A percentile compares a stretch with the other conserved stretches of the same genome.
These are phyloP conservation scores for Choiromyces venosus DNA, from an alignment of 495 filamentous ascomycete species.

Conservation along the genomic window DNA sequence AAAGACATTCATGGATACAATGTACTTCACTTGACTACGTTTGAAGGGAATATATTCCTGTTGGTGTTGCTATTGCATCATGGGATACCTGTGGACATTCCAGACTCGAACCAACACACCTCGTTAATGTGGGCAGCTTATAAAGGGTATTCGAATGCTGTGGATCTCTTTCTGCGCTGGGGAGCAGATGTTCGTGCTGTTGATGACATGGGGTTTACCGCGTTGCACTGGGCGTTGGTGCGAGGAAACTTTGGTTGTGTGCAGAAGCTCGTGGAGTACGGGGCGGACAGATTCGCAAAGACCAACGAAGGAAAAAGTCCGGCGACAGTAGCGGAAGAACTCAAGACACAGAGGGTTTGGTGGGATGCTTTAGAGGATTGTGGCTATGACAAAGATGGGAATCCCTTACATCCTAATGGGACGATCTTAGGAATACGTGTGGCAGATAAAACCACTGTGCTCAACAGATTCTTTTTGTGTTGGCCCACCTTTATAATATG, in stretches of 20 bases:
- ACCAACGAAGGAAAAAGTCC: constrained; percentile 86
- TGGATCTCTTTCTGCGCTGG: constrained; percentile 91
- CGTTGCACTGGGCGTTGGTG: constrained; percentile 93
- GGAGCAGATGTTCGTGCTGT: constrained; percentile 85
- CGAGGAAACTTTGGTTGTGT: constrained; percentile 81
- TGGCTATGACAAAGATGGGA: constrained; percentile 75
- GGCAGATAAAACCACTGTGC: constrained; percentile 65
- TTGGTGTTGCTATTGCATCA: constrained; percentile 84
- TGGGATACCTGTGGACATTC: constrained; percentile 84
- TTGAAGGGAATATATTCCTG: constrained; percentile 92
- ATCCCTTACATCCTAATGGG: constrained; percentile 51
- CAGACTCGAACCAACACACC: constrained; percentile 84
- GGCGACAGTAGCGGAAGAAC: constrained; percentile 73
- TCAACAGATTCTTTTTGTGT: constrained; percentile 84
- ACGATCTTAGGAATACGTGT: constrained; percentile 44
- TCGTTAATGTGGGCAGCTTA: constrained; percentile 98
- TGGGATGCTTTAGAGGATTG: constrained; percentile 75
- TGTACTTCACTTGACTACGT: constrained; percentile 90
- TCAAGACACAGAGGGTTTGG: constrained; percentile 79
- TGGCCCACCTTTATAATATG: constrained; percentile 77
- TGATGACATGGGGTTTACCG: constrained; percentile 87
- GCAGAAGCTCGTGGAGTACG: constrained; percentile 88
- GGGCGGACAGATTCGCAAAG: constrained; percentile 80
- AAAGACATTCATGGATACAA: constrained; percentile 94
- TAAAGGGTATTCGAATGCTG: constrained; percentile 84